phyloP scores from a whole-genome alignment of 2,329 filamentous ascomycete species.

The Hymenoscyphus albidus region DNA sequence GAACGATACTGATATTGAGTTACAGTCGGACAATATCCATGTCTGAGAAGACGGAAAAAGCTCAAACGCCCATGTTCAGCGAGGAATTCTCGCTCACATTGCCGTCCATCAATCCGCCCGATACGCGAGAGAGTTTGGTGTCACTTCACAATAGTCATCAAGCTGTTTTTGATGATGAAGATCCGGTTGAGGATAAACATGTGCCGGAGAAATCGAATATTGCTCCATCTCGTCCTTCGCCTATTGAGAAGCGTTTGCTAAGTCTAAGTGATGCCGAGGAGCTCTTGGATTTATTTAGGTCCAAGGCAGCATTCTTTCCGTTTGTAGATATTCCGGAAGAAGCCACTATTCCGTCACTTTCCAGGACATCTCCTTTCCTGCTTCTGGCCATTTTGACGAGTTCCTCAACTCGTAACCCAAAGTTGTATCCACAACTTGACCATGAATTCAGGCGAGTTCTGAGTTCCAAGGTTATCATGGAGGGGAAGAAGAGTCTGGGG shows the following conservation, averaged over 20 bases:
- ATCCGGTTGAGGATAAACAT: conserved; percentile 1
- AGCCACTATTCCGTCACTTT: conserved; percentile 26
- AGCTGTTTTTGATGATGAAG: conserved; percentile 24
- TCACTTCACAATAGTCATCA: conserved; percentile 26
- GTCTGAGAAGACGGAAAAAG: conserved; percentile 7
- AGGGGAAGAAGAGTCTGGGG: conserved; percentile 54
- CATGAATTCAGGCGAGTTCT: conserved; percentile 31
- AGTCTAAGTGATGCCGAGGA: conserved; percentile 25
- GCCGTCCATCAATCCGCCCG: conserved; percentile 20
- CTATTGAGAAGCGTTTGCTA: conserved; percentile 25
- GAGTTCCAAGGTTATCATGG: conserved; percentile 42
- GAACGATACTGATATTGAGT: background rate
- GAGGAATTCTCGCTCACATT: conserved; percentile 30
- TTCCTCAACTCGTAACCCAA: conserved; percentile 23
- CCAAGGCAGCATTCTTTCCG: conserved; percentile 26
- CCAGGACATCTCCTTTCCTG: conserved; percentile 29
- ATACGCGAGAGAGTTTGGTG: conserved; percentile 22
- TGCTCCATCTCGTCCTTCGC: background rate
- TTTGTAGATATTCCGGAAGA: conserved; percentile 27
- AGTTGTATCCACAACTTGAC: conserved; percentile 30
- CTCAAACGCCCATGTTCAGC: conserved; percentile 4
- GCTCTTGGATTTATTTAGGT: conserved; percentile 22
- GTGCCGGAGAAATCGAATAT: background rate
- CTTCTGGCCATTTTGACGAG: conserved; percentile 30
- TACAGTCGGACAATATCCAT: conserved; percentile 12